Base-by-base conservation (phyloP, 345 rosid species). In the Trapa incisa region DNA sequence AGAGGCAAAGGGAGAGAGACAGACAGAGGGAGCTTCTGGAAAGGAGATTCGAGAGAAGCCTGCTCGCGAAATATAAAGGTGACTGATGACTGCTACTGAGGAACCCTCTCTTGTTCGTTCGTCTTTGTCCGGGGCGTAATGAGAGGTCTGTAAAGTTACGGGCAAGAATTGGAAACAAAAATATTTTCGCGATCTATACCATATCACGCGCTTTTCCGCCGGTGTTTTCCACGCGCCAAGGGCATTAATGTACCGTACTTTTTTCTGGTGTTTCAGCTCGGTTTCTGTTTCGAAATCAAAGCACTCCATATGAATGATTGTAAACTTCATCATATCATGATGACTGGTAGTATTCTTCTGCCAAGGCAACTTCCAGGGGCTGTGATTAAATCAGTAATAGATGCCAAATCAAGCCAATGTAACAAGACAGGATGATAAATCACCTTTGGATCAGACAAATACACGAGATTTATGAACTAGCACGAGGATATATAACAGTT, bases 31-130 rank as follows among this genome's bases (percentile, higher is more conserved):
- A 36, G 65, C 9, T 42, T 54, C 57, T 22, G 47, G 39, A 32
- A 61, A 47, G 13, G 32, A 37, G 29, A 22, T 22, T 22, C 29
- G 29, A 22, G 48, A 37, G 15, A n/a, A 15, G n/a, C 22, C 14
- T 17, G 14, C 9, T 11, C 17, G 50, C 37, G 64, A 45, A 48
- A 70, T 63, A 70, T 70, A 64, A 52, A 50, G 67, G 73, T 70
- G 68, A 64, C 67, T 63, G 67, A 50, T 14, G 22, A 4, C 0
- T 45, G 48, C 7, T 7, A 13, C 0, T 5, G 48, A 8, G 48
- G 10, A 45, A 45, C 48, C 48, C 48, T 45, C 48, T 45, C 48
- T 4, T 3, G 43, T 16, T 29, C 17, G 8, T 17, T 54, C 71
- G 48, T 8, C 65, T 22, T 68, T 48, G 10, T 1, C 17, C 35